Evolutionary conservation across 2,329 filamentous ascomycete genomes (phyloP), one percentile per base, ranked within the genome.

Genomic region (Cladophialophora immunda): DNA sequence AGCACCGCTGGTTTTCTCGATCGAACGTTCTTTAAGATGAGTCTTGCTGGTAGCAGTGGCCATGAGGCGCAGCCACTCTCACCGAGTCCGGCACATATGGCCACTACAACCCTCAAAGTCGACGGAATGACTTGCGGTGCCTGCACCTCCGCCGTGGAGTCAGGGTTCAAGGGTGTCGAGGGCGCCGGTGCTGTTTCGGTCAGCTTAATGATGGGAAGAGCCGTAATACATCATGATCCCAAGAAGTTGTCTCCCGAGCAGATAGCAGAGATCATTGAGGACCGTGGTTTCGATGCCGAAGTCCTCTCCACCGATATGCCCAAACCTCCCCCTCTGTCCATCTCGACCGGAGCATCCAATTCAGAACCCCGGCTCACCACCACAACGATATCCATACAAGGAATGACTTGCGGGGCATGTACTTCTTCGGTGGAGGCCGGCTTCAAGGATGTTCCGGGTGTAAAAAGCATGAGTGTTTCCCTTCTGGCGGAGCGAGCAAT

Each of bases 101-200:
- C 92, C 45, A 97, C 92, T 13, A 98, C 95, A 34, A 97, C 94
- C 22, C 81, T 99, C 68, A 92, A 90, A 75, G 91, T 99, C 47
- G 93, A 91, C 72, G 95, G 95, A 73, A 99, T 86, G 83, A 86
- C 85, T 71, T 99, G 95, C 81, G 94, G 94, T 76, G 91, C 94
- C 73, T 99, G 95, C 78, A 97, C 94, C 30, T 96, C 94, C 53
- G 90, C 95, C n/a, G 90, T 99, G 73, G 94, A 98, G 84, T 88
- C 90, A 67, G 95, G 92, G 72, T 97, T 99, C 81, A 91, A 92
- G 75, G 88, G 87, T 71, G 86, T 97, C 4, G 84, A 90, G 45
- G 94, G 95, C 62, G 89, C 95, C 9, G 92, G 91, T 70, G 93
- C 86, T 73, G 93, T 98, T 66, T 96, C 93, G 9, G 91, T 99